These are phyloP conservation scores for Tuber microsphaerosporum DNA, from an alignment of 495 filamentous ascomycete genomes.

Conservation along the genomic window DNA sequence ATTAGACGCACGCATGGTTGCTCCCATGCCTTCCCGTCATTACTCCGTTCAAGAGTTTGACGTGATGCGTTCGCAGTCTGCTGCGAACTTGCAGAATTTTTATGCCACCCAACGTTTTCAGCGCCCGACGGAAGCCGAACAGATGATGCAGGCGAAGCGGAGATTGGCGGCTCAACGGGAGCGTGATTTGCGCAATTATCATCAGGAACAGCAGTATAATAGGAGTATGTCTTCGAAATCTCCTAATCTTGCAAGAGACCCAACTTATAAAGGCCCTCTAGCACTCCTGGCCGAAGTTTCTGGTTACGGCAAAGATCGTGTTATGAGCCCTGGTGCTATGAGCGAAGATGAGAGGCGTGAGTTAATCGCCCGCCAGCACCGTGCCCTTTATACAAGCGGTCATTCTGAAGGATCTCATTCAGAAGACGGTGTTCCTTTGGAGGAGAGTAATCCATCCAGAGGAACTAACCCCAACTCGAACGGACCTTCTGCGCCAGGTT, in stretches of 20 bases:
- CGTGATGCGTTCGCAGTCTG: slow-evolving; percentile 59
- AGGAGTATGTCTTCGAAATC: slow-evolving; percentile 60
- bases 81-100: slow-evolving; percentile 81
- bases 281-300: slow-evolving; percentile 77
- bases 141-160: slow-evolving; percentile 97
- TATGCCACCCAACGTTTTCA: slow-evolving; percentile 91
- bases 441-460: slow-evolving; percentile 54
- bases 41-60: slow-evolving; percentile 82
- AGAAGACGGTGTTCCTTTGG: slow-evolving; percentile 51
- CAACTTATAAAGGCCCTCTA: slow-evolving; percentile 50
- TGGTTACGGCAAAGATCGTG: slow-evolving; percentile 64
- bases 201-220: slow-evolving; percentile 99
- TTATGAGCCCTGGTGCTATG: slow-evolving; percentile 82
- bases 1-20: slow-evolving; percentile 37
- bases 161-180: slow-evolving; percentile 97
- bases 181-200: slow-evolving; percentile 98
- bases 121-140: slow-evolving; percentile 90
- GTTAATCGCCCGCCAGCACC: slow-evolving; percentile 89
- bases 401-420: slow-evolving; percentile 41
- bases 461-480: slow-evolving; percentile 51
- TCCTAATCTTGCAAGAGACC: slow-evolving; percentile 41
- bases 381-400: slow-evolving; percentile 78
- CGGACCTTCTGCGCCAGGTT: slow-evolving; percentile 50
- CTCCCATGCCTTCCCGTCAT: slow-evolving; percentile 51
- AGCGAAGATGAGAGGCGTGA: slow-evolving; percentile 94